Percentiles rank a stretch among this genome's conserved stretches.
These are phyloP conservation scores for Discostella stelligeroides DNA, from an alignment of 108 stramenopile genomes.

Conservation along the genomic window DNA sequence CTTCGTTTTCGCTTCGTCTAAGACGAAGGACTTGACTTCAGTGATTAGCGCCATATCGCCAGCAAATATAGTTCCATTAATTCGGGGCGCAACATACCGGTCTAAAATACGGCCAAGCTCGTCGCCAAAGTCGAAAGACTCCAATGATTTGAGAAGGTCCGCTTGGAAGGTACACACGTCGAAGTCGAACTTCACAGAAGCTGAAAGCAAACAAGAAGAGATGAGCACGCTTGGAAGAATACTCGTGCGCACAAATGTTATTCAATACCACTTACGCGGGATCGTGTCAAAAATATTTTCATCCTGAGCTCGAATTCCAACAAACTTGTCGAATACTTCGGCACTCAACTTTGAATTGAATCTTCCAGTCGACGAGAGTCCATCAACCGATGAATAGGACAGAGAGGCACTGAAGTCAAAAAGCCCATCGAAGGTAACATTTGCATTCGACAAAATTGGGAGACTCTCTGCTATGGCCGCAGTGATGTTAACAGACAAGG, in stretches of 20 bases:
- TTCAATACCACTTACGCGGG: slow-evolving; percentile 24
- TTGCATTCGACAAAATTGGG: neutral
- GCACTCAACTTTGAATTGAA: neutral
- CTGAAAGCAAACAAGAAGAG: slow-evolving; percentile 2
- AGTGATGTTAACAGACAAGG: neutral
- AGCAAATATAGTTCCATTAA: neutral
- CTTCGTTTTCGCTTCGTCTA: slow-evolving; percentile 6
- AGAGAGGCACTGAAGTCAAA: neutral
- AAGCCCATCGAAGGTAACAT: neutral
- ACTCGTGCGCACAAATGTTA: neutral
- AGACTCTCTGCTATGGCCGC: neutral
- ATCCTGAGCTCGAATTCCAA: slow-evolving; percentile 18
- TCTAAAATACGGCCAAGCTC: slow-evolving; percentile 25
- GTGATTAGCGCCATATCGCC: neutral
- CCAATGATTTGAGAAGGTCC: slow-evolving; percentile 7
- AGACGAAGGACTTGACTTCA: slow-evolving; percentile 22
- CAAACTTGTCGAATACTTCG: neutral
- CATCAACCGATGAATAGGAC: slow-evolving; percentile 10
- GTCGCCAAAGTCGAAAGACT: slow-evolving; percentile 6
- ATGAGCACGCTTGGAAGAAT: neutral
- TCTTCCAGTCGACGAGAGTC: neutral
- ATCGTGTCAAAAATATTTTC: slow-evolving; percentile 33
- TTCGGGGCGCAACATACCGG: slow-evolving; percentile 5
- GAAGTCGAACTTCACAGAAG: slow-evolving; percentile 25
- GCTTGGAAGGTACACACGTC: slow-evolving; percentile 19